Evolutionary conservation across 768 basidiomycete species (phyloP).

Genomic region (Pleurotus eryngii): DNA sequence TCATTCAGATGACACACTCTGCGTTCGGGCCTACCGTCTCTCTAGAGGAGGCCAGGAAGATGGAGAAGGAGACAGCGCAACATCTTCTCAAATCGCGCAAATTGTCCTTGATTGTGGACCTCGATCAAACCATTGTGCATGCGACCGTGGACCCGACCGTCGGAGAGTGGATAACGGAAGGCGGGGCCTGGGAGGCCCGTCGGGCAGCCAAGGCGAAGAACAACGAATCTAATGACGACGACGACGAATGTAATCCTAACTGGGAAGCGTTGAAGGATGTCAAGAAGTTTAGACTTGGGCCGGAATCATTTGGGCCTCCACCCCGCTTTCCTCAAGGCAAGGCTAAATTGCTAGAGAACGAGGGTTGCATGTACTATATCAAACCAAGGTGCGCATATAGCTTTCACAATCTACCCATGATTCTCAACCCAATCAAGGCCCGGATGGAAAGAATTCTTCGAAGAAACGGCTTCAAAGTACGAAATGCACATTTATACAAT

Average conservation of each 20-base stretch:
- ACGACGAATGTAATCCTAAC: slow-evolving; percentile 83
- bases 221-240: slow-evolving; percentile 22
- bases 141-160: slow-evolving; percentile 98
- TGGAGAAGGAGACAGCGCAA: slow-evolving; percentile 80
- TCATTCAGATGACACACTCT: slow-evolving; percentile 93
- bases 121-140: slow-evolving; percentile 98
- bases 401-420: slow-evolving; percentile 10
- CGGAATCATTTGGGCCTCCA: slow-evolving; percentile 62
- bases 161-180: slow-evolving; percentile 93
- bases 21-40: slow-evolving; percentile 90
- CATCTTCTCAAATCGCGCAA: slow-evolving; percentile 73
- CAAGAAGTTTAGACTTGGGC: slow-evolving; percentile 80
- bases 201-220: slow-evolving; percentile 41
- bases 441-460: slow-evolving; percentile 79
- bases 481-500: slow-evolving; percentile 99
- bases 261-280: slow-evolving; percentile 91
- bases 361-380: slow-evolving; percentile 95
- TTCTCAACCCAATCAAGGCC: slow-evolving; percentile 44
- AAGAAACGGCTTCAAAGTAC: slow-evolving; percentile 69
- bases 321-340: slow-evolving; percentile 37
- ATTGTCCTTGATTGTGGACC: slow-evolving; percentile 94
- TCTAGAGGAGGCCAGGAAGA: slow-evolving; percentile 84
- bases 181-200: slow-evolving; percentile 73
- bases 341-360: slow-evolving; percentile 62
- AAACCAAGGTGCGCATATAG: slow-evolving; percentile 77